Conservation (phyloP, 2,329 filamentous ascomycete genomes). For the Aspergillus neotritici region DNA sequence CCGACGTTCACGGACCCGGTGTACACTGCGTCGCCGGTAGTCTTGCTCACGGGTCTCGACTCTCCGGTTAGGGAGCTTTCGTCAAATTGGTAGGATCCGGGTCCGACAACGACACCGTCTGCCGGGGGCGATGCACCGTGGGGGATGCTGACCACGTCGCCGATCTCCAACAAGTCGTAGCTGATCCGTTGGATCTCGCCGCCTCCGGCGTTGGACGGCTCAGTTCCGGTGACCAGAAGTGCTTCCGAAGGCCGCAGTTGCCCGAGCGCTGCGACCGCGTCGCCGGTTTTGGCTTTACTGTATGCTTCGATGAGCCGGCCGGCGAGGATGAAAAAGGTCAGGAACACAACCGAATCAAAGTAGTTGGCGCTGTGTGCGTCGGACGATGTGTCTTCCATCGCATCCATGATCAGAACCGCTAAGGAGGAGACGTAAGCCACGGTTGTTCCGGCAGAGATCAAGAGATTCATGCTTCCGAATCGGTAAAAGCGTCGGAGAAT, state of each 20-base stretch:
- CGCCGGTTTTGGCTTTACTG: slow-evolving; percentile 84
- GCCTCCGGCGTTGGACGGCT: not conserved
- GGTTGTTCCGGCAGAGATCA: slow-evolving; percentile 81
- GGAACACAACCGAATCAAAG: slow-evolving; percentile 88
- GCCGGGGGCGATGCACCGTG: slow-evolving; percentile 79
- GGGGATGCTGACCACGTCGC: slow-evolving; percentile 67
- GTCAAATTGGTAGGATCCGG: slow-evolving; percentile 66
- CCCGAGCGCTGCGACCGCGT: slow-evolving; percentile 73
- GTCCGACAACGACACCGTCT: slow-evolving; percentile 59
- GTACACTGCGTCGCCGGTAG: slow-evolving; percentile 38
- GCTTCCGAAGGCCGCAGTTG: slow-evolving; percentile 74
- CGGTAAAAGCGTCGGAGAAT: slow-evolving; percentile 72
- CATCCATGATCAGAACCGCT: slow-evolving; percentile 64
- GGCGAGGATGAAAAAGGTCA: slow-evolving; percentile 78
- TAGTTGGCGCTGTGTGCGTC: slow-evolving; percentile 59
- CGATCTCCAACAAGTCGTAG: slow-evolving; percentile 67
- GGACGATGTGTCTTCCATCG: slow-evolving; percentile 31
- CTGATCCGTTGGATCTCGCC: slow-evolving; percentile 42
- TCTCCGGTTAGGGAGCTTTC: slow-evolving; percentile 77
- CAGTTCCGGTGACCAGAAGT: slow-evolving; percentile 49
- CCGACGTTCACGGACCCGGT: slow-evolving; percentile 46
- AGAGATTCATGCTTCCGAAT: slow-evolving; percentile 96
- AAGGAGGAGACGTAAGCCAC: slow-evolving; percentile 83
- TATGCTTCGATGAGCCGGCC: slow-evolving; percentile 64
- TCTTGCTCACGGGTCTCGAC: slow-evolving; percentile 43